A percentile compares a stretch with the other conserved stretches of the same genome.
Evolutionary conservation across 1,139 yeast genomes (phyloP).

Genomic region (Ogataea hybrid): DNA sequence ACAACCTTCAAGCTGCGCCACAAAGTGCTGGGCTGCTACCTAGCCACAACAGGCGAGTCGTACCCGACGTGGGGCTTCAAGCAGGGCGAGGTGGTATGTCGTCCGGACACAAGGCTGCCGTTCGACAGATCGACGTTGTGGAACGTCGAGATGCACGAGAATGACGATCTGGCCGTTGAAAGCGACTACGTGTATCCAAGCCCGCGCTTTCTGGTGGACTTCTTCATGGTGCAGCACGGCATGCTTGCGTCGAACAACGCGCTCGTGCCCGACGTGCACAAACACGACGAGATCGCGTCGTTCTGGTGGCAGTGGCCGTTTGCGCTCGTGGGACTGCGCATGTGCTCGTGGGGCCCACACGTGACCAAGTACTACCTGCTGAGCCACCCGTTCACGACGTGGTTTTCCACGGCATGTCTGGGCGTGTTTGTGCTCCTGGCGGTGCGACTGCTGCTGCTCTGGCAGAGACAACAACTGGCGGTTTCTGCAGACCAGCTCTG

Average conservation of each 20-base stretch:
- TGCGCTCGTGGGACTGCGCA: slow-evolving; percentile 57
- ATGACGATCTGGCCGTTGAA: too few relatives aligned
- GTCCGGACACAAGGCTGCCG: too few relatives aligned
- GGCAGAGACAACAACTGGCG: slow-evolving; percentile 56
- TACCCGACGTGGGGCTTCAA: slow-evolving; percentile 79
- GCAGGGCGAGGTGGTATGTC: too few relatives aligned
- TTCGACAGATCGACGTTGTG: too few relatives aligned
- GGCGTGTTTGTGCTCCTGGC: slow-evolving; percentile 34
- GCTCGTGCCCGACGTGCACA: slow-evolving; percentile 77
- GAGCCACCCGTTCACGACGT: slow-evolving; percentile 66
- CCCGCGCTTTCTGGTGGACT: too few relatives aligned
- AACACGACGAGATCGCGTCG: slow-evolving; percentile 61
- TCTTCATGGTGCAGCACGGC: too few relatives aligned
- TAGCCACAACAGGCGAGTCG: slow-evolving; percentile 68
- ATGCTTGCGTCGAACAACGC: too few relatives aligned
- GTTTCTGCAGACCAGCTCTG: slow-evolving; percentile 31
- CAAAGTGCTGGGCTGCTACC: slow-evolving; percentile 63
- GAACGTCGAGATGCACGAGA: too few relatives aligned
- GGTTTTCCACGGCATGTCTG: slow-evolving; percentile 48
- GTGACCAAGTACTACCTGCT: slow-evolving; percentile 57
- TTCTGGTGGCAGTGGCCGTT: slow-evolving; percentile 86
- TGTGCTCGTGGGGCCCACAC: slow-evolving; percentile 61
- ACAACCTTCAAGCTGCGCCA: slow-evolving; percentile 67
- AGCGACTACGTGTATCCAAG: too few relatives aligned
- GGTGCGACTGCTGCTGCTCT: slow-evolving; percentile 45